Evolutionary conservation across 31 red algal species (phyloP).

Genomic region (Porphyra umbilicalis): DNA sequence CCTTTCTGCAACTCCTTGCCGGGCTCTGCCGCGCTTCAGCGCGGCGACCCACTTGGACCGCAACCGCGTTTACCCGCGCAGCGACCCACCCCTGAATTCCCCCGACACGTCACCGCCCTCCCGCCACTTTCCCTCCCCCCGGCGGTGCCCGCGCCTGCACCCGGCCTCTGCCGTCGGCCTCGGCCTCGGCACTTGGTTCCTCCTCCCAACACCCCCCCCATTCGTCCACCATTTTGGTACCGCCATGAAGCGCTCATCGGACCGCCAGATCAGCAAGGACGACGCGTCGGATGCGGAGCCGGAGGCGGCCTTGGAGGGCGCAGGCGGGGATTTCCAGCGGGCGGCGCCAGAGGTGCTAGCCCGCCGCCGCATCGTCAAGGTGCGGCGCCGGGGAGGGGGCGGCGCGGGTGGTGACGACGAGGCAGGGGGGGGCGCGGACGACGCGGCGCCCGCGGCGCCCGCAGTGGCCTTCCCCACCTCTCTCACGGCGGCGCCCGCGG

Average conservation of each 20-base stretch:
- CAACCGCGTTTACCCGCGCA: no score
- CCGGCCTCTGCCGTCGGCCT: background rate
- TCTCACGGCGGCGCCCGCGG: background rate
- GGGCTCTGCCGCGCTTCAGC: no score
- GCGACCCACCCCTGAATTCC: no score
- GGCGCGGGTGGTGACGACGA: constrained; percentile 7
- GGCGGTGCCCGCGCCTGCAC: background rate
- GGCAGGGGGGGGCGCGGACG: constrained; percentile 7
- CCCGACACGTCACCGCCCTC: no score
- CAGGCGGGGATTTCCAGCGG: constrained; percentile 22
- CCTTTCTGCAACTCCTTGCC: no score
- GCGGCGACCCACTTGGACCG: no score
- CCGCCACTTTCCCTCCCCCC: background rate
- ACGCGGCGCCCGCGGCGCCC: background rate
- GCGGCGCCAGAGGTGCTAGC: constrained; percentile 53
- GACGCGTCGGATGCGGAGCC: constrained; percentile 16
- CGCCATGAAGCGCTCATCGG: constrained; percentile 57
- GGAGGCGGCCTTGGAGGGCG: constrained; percentile 1
- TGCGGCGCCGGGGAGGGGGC: constrained; percentile 12
- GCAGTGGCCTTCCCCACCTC: background rate
- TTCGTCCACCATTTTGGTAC: background rate
- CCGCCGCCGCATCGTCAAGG: constrained; percentile 59
- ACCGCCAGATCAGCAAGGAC: constrained; percentile 59
- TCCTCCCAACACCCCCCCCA: background rate
- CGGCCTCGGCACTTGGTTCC: background rate